Conservation (phyloP, 192 early-diverging fungal genomes). For the Mortierella antarctica region DNA sequence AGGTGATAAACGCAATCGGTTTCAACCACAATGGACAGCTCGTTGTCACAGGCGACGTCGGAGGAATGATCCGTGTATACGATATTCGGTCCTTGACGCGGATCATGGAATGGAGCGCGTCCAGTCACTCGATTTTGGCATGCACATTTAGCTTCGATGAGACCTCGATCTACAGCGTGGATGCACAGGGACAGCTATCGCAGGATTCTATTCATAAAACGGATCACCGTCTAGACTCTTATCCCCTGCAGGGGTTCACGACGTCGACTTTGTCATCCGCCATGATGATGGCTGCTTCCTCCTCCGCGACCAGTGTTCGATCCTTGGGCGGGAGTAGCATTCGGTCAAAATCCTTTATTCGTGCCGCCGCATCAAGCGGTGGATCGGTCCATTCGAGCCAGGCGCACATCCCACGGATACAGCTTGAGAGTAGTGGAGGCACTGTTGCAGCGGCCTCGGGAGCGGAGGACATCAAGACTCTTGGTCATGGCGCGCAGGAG, state of each 20-base stretch:
- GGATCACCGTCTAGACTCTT: slow-evolving; percentile 48
- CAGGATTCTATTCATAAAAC: slow-evolving; percentile 69
- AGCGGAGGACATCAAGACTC: background rate
- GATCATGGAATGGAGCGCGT: slow-evolving; percentile 69
- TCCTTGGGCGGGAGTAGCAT: slow-evolving; percentile 39
- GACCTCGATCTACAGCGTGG: slow-evolving; percentile 64
- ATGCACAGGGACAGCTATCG: slow-evolving; percentile 47
- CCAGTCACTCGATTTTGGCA: slow-evolving; percentile 50
- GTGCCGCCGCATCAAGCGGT: slow-evolving; percentile 11
- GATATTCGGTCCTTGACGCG: slow-evolving; percentile 63
- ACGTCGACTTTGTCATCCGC: slow-evolving; percentile 33
- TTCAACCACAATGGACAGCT: slow-evolving; percentile 75
- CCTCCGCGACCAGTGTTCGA: slow-evolving; percentile 39
- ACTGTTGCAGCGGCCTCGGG: slow-evolving; percentile 1
- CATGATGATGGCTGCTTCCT: slow-evolving; percentile 30
- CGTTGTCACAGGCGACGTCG: slow-evolving; percentile 64
- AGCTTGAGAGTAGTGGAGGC: slow-evolving; percentile 30
- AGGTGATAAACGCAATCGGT: slow-evolving; percentile 62
- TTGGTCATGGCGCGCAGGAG: background rate
- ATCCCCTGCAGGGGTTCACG: slow-evolving; percentile 59
- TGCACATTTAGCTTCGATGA: slow-evolving; percentile 75
- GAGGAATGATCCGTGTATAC: slow-evolving; percentile 63
- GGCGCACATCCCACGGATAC: slow-evolving; percentile 31
- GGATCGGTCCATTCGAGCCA: slow-evolving; percentile 8
- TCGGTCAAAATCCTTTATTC: slow-evolving; percentile 43